These are phyloP conservation scores for Drechslerella dactyloides DNA, from an alignment of 2,329 filamentous ascomycete species.

Conservation along the genomic window DNA sequence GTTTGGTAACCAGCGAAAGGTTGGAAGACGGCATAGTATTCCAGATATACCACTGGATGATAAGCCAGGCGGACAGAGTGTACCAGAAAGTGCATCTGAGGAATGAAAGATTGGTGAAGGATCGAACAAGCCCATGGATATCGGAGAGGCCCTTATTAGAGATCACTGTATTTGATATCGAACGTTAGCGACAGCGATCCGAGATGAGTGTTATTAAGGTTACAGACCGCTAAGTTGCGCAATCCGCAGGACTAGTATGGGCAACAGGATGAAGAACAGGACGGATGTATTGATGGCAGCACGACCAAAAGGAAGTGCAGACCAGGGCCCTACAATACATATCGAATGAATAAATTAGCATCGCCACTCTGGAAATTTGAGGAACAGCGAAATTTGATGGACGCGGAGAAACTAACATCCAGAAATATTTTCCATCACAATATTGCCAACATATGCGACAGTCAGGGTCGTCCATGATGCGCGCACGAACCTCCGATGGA, in stretches of 20 bases:
- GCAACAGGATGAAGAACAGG: conserved; percentile 52
- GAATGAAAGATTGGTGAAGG: conserved; percentile 50
- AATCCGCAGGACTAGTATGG: conserved; percentile 53
- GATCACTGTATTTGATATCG: conserved; percentile 29
- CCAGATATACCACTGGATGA: conserved; percentile 53
- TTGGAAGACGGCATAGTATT: conserved; percentile 50
- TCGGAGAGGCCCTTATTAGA: conserved; percentile 52
- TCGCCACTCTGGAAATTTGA: conserved; percentile 13
- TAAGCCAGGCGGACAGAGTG: conserved; percentile 52
- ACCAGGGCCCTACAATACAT: conserved; percentile 51
- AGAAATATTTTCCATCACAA: conserved; percentile 53
- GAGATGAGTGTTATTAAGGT: background rate
- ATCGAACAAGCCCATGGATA: conserved; percentile 49
- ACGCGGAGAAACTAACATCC: conserved; percentile 45
- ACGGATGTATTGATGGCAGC: conserved; percentile 52
- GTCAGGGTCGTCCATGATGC: conserved; percentile 52
- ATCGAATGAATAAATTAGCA: background rate
- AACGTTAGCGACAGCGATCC: background rate
- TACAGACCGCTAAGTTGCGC: conserved; percentile 53
- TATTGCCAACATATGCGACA: conserved; percentile 53
- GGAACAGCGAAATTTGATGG: conserved; percentile 2
- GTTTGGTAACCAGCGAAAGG: conserved; percentile 52
- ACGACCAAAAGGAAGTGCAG: conserved; percentile 52
- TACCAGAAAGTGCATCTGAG: conserved; percentile 52
- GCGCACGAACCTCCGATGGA: conserved; percentile 54